Percentiles rank a stretch among this genome's conserved stretches.
Conservation (phyloP, 148 eudicot genomes). For the Fagopyrum esculentum region DNA sequence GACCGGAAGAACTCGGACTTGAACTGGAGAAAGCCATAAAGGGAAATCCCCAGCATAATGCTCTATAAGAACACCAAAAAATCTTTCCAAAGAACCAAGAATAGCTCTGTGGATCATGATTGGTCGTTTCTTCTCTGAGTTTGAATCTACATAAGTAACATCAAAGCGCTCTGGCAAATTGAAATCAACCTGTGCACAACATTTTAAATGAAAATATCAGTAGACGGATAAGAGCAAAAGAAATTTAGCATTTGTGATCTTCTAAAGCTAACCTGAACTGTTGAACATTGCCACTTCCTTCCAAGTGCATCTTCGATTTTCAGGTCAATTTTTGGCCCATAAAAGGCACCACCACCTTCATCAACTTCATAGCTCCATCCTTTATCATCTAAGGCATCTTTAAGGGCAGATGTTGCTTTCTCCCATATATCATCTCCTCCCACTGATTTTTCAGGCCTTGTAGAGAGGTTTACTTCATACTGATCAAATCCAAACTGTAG, state of each 20-base stretch:
- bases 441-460: slow-evolving; percentile 89
- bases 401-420: slow-evolving; percentile 82
- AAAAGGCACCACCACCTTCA: slow-evolving; percentile 98
- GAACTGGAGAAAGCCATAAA: slow-evolving; percentile 89
- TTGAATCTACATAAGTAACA: slow-evolving; percentile 84
- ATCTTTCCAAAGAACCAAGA: slow-evolving; percentile 94
- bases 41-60: slow-evolving; percentile 99
- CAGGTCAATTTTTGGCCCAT: slow-evolving; percentile 98
- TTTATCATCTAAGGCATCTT: slow-evolving; percentile 86
- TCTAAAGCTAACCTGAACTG: slow-evolving; percentile 57
- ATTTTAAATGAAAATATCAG: not conserved
- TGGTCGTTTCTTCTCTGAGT: slow-evolving; percentile 80
- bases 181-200: slow-evolving; percentile 73
- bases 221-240: not conserved
- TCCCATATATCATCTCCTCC: slow-evolving; percentile 97
- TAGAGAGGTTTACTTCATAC: slow-evolving; percentile 92
- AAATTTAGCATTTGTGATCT: not conserved
- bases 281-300: slow-evolving; percentile 99
- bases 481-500: slow-evolving; percentile 87
- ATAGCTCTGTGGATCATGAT: slow-evolving; percentile 98
- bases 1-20: slow-evolving; percentile 85
- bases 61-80: slow-evolving; percentile 97
- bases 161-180: slow-evolving; percentile 94
- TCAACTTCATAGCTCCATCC: slow-evolving; percentile 94
- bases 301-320: slow-evolving; percentile 99